Conservation (phyloP, 805 yeast genomes). For the Martiniozyma abietophila region DNA sequence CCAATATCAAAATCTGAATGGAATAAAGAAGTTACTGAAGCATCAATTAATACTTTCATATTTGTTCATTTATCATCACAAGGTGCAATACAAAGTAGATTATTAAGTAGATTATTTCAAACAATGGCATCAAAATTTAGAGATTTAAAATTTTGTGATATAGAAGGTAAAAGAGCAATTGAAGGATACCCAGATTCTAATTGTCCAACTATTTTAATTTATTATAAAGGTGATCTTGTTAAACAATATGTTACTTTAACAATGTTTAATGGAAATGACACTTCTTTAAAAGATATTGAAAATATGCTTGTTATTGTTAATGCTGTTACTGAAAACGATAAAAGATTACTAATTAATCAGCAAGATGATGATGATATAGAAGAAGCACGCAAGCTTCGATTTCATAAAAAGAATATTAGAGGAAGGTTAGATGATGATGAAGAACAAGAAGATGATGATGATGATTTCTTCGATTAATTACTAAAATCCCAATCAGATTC, state of each 20-base stretch:
- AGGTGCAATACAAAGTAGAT: constrained; percentile 62
- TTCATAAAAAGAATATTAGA: constrained; percentile 49
- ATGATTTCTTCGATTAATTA: constrained; percentile 39
- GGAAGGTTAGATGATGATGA: constrained; percentile 26
- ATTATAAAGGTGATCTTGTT: constrained; percentile 66
- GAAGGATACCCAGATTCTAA: constrained; percentile 85
- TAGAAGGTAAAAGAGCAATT: constrained; percentile 82
- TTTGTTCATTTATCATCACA: constrained; percentile 69
- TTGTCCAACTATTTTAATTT: constrained; percentile 85
- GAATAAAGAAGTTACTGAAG: constrained; percentile 73
- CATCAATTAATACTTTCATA: constrained; percentile 58
- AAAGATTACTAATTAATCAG: constrained; percentile 52
- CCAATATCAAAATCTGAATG: constrained; percentile 86
- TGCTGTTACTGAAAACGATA: constrained; percentile 59
- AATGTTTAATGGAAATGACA: constrained; percentile 76
- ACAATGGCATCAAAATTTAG: constrained; percentile 57
- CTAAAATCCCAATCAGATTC: too few species aligned
- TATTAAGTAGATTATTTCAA: constrained; percentile 50
- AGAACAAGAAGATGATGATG: constrained; percentile 33
- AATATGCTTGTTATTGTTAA: constrained; percentile 54
- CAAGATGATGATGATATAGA: constrained; percentile 46
- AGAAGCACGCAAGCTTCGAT: constrained; percentile 43
- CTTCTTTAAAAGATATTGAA: constrained; percentile 64
- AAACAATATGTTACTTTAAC: constrained; percentile 76
- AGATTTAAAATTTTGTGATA: constrained; percentile 86